A percentile compares a stretch with the other conserved stretches of the same genome.
Evolutionary conservation across 768 basidiomycete species (phyloP).

Genomic region (Fomitopsis serialis): DNA sequence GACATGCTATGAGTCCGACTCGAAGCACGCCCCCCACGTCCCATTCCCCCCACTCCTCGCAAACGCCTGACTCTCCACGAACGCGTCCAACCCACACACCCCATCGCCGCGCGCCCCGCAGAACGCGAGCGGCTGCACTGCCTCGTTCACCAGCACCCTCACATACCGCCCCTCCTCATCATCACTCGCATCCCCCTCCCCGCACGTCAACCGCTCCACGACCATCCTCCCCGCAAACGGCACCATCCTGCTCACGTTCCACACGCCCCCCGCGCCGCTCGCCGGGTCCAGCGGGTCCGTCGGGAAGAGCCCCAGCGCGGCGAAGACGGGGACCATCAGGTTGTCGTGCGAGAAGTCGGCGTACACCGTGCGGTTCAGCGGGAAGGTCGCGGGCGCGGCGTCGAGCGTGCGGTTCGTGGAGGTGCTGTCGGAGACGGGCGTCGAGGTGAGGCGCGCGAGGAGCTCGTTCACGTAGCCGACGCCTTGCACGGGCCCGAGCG

Average conservation of each 20-base stretch:
- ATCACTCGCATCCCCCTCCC: constrained; percentile 4
- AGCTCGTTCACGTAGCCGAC: constrained; percentile 89
- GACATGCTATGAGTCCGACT: too few relatives aligned
- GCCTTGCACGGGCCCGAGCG: constrained; percentile 71
- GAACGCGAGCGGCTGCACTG: constrained; percentile 55
- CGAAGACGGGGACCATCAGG: constrained; percentile 73
- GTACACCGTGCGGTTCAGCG: constrained; percentile 58
- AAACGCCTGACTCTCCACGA: constrained; percentile 67
- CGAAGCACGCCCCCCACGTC: constrained; percentile 59
- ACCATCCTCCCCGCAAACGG: constrained; percentile 76
- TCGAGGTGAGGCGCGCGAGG: constrained; percentile 68
- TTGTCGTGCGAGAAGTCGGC: constrained; percentile 84
- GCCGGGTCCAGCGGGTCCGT: constrained; percentile 13
- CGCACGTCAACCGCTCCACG: constrained; percentile 60
- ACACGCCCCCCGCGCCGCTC: constrained; percentile 24
- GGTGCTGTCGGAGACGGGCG: constrained; percentile 60
- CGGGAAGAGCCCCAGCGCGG: constrained; percentile 45
- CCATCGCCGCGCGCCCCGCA: constrained; percentile 51
- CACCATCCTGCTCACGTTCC: constrained; percentile 56
- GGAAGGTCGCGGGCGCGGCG: constrained; percentile 58
- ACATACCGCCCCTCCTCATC: constrained; percentile 34
- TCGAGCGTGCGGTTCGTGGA: constrained; percentile 77
- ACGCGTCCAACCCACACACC: constrained; percentile 58
- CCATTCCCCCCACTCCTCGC: constrained; percentile 52
- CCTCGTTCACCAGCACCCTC: constrained; percentile 76